Evolutionary conservation across 176 grass and related monocot species (phyloP), one percentile per base, ranked within the genome.

Genomic region (Zea luxurians): DNA sequence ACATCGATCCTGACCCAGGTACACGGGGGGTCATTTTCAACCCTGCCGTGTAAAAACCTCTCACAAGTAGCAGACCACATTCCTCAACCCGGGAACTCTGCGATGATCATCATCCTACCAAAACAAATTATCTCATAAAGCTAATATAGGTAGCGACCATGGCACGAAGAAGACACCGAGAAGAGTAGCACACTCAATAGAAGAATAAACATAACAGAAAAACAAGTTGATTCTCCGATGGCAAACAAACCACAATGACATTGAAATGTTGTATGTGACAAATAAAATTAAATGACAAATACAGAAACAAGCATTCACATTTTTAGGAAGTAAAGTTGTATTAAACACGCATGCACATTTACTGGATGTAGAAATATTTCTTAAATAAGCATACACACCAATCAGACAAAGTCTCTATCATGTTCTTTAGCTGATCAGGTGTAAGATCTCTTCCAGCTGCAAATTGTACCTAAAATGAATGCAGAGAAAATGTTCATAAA

Each of bases 361-460:
- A 4, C 48, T 58, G 5, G 0, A 63, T 70, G 21, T 34, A 52
- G 4, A 81, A 81, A 50, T 1, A 66, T 16, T 66, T 78, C n/a
- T 63, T 45, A 74, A 78, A 54, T 79, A 85, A 84, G 69, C 37
- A 90, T 84, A 82, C 64, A 64, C 74, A 95, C 96, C 96, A 99
- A 83, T 79, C 89, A 66, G 87, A 86, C 70, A 99, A 92, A 9
- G 86, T 92, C 48, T 89, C 81, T 86, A 96, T 92, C 92, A 89
- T 99, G 86, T 88, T 91, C 62, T 76, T 92, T 55, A 99, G 86
- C 80, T 96, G 92, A 85, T 89, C 92, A 82, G 92, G 86, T 75
- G 83, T 93, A 80, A 95, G 92, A 65, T 99, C 96, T 82, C 96
- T 95, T 84, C 92, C 96, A 91, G 90, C 82, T 49, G 96, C 92